phyloP scores from a whole-genome alignment of 2,329 filamentous ascomycete genomes.

The Chaetomium olivaceum region DNA sequence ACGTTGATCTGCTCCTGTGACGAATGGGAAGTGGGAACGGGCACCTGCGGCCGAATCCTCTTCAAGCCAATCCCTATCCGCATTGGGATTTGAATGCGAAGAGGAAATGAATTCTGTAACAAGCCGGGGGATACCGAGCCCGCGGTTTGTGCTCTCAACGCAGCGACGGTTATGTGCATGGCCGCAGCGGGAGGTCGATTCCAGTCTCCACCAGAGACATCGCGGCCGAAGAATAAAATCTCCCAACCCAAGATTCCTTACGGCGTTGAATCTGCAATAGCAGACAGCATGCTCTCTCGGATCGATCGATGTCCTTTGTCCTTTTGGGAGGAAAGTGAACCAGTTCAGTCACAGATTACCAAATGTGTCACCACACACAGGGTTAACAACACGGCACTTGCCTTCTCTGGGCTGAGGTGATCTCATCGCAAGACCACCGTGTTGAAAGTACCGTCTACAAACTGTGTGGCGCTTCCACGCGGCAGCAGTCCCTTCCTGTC shows the following conservation, averaged over 20 bases:
- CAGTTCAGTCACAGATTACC: neutral
- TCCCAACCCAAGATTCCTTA: neutral
- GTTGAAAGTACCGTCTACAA: neutral
- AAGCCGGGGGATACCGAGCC: conserved; percentile 18
- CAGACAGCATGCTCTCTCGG: too few relatives aligned
- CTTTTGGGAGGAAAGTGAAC: neutral
- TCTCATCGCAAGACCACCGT: neutral
- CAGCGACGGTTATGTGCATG: conserved; percentile 12
- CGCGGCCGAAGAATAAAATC: conserved; percentile 2
- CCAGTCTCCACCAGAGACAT: neutral
- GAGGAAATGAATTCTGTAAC: conserved; percentile 9
- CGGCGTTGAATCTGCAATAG: neutral
- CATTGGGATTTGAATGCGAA: neutral
- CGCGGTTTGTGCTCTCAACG: conserved; percentile 17
- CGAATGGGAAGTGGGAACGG: conserved; percentile 10
- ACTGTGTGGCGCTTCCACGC: conserved; percentile 18
- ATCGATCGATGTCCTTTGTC: neutral
- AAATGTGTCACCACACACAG: neutral
- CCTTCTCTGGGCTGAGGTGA: neutral
- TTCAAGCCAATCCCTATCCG: conserved; percentile 9
- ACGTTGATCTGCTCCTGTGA: conserved; percentile 15
- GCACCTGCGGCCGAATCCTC: conserved; percentile 9
- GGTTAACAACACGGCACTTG: neutral
- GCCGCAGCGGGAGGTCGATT: neutral
- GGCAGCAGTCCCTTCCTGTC: conserved; percentile 10